A percentile compares a stretch with the other conserved stretches of the same genome.
Evolutionary conservation across 2,329 filamentous ascomycete genomes (phyloP).

Genomic region (Daldinia eschscholtzii): DNA sequence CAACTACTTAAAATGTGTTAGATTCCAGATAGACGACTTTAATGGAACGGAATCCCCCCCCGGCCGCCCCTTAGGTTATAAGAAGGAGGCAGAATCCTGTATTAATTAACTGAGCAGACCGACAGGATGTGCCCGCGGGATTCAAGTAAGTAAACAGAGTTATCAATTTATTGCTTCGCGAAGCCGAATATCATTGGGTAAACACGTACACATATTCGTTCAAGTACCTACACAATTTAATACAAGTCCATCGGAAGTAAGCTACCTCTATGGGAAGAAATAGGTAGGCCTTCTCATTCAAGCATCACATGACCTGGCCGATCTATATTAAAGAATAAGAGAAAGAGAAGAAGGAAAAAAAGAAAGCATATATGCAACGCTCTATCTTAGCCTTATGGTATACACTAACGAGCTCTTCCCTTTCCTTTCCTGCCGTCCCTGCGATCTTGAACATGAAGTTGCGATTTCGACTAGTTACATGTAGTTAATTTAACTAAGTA

Average conservation of each 20-base stretch:
- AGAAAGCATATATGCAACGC: slow-evolving; percentile 8
- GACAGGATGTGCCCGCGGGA: no score
- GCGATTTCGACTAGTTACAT: slow-evolving; percentile 1
- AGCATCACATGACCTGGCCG: background rate
- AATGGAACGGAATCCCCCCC: background rate
- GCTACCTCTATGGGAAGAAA: background rate
- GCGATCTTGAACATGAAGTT: background rate
- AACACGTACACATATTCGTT: background rate
- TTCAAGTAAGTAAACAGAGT: background rate
- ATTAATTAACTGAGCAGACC: background rate
- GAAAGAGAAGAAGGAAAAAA: background rate
- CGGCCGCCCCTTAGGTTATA: background rate
- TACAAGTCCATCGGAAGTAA: background rate
- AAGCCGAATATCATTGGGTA: background rate
- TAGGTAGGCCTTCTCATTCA: background rate
- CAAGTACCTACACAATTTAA: background rate
- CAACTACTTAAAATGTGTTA: background rate
- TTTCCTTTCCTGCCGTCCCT: background rate
- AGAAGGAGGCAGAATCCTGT: background rate
- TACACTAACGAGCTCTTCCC: background rate
- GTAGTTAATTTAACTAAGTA: no score
- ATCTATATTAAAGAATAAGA: background rate
- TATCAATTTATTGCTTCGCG: background rate
- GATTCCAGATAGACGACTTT: background rate
- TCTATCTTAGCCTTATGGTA: background rate